Base-by-base conservation (phyloP, 768 basidiomycete species). In the Phlegmacium glaucopus region DNA sequence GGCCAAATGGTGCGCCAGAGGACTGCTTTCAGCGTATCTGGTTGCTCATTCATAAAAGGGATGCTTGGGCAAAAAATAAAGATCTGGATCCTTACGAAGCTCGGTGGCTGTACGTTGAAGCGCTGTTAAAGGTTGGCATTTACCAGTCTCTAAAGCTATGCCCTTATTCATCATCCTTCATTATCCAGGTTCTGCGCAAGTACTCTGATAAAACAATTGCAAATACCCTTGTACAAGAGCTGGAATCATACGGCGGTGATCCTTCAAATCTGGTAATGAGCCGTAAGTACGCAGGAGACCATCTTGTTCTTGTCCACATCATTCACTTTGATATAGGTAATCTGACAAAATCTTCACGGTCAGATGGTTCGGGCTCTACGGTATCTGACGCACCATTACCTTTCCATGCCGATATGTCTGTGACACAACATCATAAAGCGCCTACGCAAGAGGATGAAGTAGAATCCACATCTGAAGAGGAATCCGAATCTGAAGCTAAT, bases 31-130 rank as follows among this genome's bases (percentile, higher is more conserved):
- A 17, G 47, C 42, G 22, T 22, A 29, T 45, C 27, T 32, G 57
- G 28, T 56, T 34, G 30, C 48, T 18, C 13, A 34, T 34, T 34
- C 32, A 34, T 44, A 16, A 18, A 44, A 94, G 92, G 91, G 93
- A 94, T 70, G 90, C 90, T 37, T 97, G 94, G 94, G 85, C 87
- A 39, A 95, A 94, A 63, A 91, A 94, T 61, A 87, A 83, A 55
- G 91, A 93, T 53, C 61, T 94, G 34, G 81, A 85, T 52, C 62
- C 78, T 17, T 77, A 77, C 44, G 88, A 94, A 59, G 93, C 94
- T 2, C 94, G 92, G 67, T 85, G 84, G 78, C 65, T 85, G 13
- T 97, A 97, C 67, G 91, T 95, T 2, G 89, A 92, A 45, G 87
- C 90, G 9, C 64, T 97, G 37, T 65, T 94, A 34, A 90, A 89